These are phyloP conservation scores for Dictyostelium capitatum DNA, from an alignment of 78 protist genomes.

Conservation along the genomic window DNA sequence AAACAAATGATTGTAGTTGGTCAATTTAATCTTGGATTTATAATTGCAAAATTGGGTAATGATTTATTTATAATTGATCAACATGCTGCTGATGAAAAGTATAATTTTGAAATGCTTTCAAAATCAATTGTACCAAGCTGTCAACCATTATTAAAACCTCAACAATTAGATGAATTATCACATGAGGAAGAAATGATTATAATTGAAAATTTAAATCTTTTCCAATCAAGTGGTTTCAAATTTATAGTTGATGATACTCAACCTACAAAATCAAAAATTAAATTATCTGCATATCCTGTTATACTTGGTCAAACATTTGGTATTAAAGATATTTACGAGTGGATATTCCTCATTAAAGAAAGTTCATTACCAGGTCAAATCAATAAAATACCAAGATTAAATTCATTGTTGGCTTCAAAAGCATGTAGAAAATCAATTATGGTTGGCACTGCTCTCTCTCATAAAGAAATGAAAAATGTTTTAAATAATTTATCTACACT, in stretches of 20 bases:
- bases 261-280: conserved; percentile 58
- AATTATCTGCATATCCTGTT: conserved; percentile 77
- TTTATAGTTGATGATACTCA: conserved; percentile 68
- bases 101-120: conserved; percentile 89
- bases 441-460: conserved; percentile 91
- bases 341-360: conserved; percentile 79
- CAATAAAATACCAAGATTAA: conserved; percentile 82
- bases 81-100: conserved; percentile 99
- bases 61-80: conserved; percentile 95
- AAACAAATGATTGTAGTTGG: conserved; percentile 91
- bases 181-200: conserved; percentile 83
- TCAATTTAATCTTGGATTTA: conserved; percentile 97
- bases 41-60: conserved; percentile 84
- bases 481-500: conserved; percentile 82
- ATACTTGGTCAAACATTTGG: conserved; percentile 74
- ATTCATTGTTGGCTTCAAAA: conserved; percentile 93
- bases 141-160: conserved; percentile 63
- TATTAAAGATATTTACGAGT: conserved; percentile 80
- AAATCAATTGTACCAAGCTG: conserved; percentile 5
- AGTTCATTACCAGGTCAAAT: conserved; percentile 24
- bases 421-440: conserved; percentile 95
- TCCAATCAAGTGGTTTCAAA: conserved; percentile 86
- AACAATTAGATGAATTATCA: conserved; percentile 34
- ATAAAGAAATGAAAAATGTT: conserved; percentile 81
- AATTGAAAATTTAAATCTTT: conserved; percentile 67